Evolutionary conservation across 768 basidiomycete genomes (phyloP), one percentile per base, ranked within the genome.

Genomic region (Leucocoprinus sp.): DNA sequence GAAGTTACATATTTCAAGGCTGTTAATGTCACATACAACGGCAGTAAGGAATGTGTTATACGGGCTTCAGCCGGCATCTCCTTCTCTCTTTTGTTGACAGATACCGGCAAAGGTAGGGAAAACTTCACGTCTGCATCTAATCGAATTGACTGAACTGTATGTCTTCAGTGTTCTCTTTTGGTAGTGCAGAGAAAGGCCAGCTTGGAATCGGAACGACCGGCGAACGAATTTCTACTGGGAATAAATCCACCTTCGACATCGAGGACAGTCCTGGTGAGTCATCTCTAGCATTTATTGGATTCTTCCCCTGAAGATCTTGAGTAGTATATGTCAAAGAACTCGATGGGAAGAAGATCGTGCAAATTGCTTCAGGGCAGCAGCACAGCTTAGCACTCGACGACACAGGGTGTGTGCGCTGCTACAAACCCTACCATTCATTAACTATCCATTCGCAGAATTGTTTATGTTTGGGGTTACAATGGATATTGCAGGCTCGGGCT

Each of bases 181-280:
- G 95, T 26, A 93, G 88, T 41, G 89, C 82, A 17, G 93, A 96
- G 63, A 82, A 89, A 48, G 95, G 95, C 1, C 93, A 96, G 53
- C 70, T 97, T 0, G 95, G 92, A 0, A 93, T 91, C 59, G 95
- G 93, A 14, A 79, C 79, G 52, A 93, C 91, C 0, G 91, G 93
- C n/a, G 92, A 95, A 62, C 78, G 89, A 27, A 88, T 95, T 48
- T 76, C 82, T 7, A 84, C 85, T 1, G 87, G 85, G 15, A 89
- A 89, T 55, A 91, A 91, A 63, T 78, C 82, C 0, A 80, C 76
- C 8, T 95, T 76, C 55, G 93, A 95, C 56, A 73, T 86, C 15
- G 82, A 90, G 54, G 64, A 68, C 26, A 71, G 77, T 7, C 87
- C 88, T 19, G 67, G 88, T 48, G 55, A 53, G 72, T 51, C 21